Base-by-base conservation (phyloP, 2,329 filamentous ascomycete species). In the Cladosporium sp. region DNA sequence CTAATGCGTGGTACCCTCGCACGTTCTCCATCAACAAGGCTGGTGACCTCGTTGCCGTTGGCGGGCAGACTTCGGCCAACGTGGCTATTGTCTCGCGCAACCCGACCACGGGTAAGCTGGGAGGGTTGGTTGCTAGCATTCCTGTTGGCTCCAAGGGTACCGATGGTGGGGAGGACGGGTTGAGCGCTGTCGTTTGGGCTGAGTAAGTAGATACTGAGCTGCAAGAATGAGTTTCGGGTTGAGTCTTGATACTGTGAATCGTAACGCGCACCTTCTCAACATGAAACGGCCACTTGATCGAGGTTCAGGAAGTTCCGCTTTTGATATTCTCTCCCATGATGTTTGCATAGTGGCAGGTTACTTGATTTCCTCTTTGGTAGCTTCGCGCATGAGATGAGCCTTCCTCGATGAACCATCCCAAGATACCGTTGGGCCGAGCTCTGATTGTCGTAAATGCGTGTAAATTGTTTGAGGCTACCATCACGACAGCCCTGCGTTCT, bases 1-100 rank as follows among this genome's bases (percentile, higher is more conserved):
- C 67, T 1, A 63, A 65, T 37, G 63, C 62, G 13, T 65, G 62
- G 19, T 69, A 67, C 51, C 68, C 68, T 11, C 62, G 67, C 7
- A 69, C 67, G 1, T 69, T 69, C 43, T 54, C 51, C 9, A 52
- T 56, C 52, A 56, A 49, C 50, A 48, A 49, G 34, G 54, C 50
- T 9, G 54, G 54, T 7, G 53, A 51, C 18, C 42, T 53, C 3
- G 40, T 56, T 1, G 54, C 54, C 18, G 45, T 56, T 4, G 54
- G 50, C 3, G 54, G 52, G 6, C 54, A 56, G 54, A 56, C 54
- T 9, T 54, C 50, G 6, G 51, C 50, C 3, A 56, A 56, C 18
- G 54, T 56, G 7, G 54, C 54, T 13, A 44, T 56, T 19, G 32
- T 56, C 3, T 31, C 50, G 10, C 33, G 51, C 8, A 43, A 52